Evolutionary conservation across 805 yeast genomes (phyloP), one percentile per base, ranked within the genome.

Genomic region (Torulaspora indica): DNA sequence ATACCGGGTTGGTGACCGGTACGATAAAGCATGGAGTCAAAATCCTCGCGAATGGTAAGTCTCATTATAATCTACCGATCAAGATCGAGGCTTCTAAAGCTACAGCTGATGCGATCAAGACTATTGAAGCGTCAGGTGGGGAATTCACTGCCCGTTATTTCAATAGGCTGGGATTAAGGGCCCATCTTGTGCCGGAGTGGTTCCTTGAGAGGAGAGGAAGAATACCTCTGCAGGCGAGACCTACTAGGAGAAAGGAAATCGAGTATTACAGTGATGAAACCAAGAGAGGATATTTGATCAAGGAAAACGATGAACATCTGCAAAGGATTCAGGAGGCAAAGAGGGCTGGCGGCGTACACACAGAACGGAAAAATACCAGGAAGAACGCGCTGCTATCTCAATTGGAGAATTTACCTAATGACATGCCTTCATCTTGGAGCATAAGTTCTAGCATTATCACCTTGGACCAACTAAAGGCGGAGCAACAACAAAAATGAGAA

Each of bases 41-140:
- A 61, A 68, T 93, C 17, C 72, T 91, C 46, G 95, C 85, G 4
- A 76, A 77, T 34, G 91, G 86, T 12, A 69, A 71, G 45, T 70
- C 71, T 60, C 42, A 63, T 49, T 61, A 68, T 56, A 50, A 78
- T n/a, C 69, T 79, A 15, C 85, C 90, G 29, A 67, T 90, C 45
- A 76, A 77, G 52, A 77, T 91, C 42, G 95, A 88, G 61, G 95
- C 95, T 8, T 77, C 90, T 2, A 78, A 77, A 58, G 97, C 96
- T 1, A 77, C 96, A 0, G 63, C 66, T 14, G 74, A 76, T 10
- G 96, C 96, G 12, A 82, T 91, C 45, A 68, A 72, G 44, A 72
- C 82, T 2, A 82, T 93, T 46, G 95, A 87, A 62, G 68, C 56
- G 15, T 73, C 77, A 4, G 95, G 95, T 20, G 86, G 95, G 29